Percentiles rank a stretch among this genome's conserved stretches.
These are phyloP conservation scores for Wickerhamiella shivajii DNA, from an alignment of 805 yeast genomes.

Conservation along the genomic window DNA sequence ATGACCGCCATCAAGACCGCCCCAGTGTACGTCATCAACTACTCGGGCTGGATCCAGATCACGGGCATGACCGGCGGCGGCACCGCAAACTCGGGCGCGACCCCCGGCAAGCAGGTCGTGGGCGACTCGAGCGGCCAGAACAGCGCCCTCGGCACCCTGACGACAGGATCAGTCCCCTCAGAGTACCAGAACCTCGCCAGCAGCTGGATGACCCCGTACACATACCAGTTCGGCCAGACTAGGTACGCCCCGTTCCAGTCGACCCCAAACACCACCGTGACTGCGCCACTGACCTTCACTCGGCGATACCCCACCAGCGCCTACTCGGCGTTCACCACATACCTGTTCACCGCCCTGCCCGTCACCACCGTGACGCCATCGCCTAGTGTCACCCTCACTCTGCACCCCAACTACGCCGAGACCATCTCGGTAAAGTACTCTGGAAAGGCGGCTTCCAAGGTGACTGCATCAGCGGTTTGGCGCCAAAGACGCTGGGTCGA, in stretches of 20 bases:
- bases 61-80: constrained; percentile 57
- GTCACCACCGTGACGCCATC: constrained; percentile 70
- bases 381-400: constrained; percentile 57
- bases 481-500: constrained; percentile 12
- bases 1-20: constrained; percentile 39
- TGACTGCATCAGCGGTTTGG: constrained; percentile 10
- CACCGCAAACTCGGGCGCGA: constrained; percentile 6
- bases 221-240: constrained; percentile 60
- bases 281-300: constrained; percentile 43
- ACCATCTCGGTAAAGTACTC: constrained; percentile 49
- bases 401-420: constrained; percentile 53
- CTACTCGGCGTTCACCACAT: constrained; percentile 43
- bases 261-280: constrained; percentile 64
- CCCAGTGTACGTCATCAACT: constrained; percentile 25
- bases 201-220: constrained; percentile 58
- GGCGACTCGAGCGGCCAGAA: constrained; percentile 3
- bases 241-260: constrained; percentile 87
- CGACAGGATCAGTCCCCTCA: constrained; percentile 29
- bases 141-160: constrained; percentile 22
- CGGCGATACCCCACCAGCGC: constrained; percentile 54
- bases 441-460: constrained; percentile 42
- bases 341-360: constrained; percentile 30
- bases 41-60: constrained; percentile 32
- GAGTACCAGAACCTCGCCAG: constrained; percentile 25
- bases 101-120: constrained; percentile 1